phyloP scores from a whole-genome alignment of 768 basidiomycete genomes.

The Mrakia gelida region DNA sequence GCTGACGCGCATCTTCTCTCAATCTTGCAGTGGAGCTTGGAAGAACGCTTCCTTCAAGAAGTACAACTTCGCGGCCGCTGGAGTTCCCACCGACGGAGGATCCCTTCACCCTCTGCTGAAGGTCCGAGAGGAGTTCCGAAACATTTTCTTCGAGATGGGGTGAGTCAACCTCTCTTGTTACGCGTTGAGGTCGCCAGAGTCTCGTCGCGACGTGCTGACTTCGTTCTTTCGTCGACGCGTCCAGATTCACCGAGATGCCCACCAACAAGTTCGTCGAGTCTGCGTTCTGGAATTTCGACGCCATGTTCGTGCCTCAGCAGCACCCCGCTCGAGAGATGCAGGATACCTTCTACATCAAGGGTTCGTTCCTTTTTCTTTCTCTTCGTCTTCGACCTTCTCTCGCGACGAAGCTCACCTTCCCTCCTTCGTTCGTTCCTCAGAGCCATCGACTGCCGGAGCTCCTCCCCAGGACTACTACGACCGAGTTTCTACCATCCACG shows the following conservation, averaged over 20 bases:
- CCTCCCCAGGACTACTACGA: slow-evolving; percentile 81
- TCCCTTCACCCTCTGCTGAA: slow-evolving; percentile 94
- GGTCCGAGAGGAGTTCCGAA: slow-evolving; percentile 93
- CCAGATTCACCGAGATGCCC: slow-evolving; percentile 96
- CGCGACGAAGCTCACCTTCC: background rate
- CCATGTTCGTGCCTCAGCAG: slow-evolving; percentile 96
- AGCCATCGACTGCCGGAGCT: slow-evolving; percentile 68
- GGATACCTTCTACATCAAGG: slow-evolving; percentile 97
- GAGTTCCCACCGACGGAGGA: slow-evolving; percentile 80
- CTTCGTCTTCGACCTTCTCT: background rate
- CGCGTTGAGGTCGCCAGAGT: too few species aligned
- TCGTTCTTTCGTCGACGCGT: background rate
- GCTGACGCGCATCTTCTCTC: slow-evolving; percentile 1
- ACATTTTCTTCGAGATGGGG: slow-evolving; percentile 99
- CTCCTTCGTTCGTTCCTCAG: slow-evolving; percentile 46
- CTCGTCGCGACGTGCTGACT: too few species aligned
- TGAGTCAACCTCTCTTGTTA: slow-evolving; percentile 49
- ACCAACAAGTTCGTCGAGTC: slow-evolving; percentile 94
- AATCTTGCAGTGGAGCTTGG: slow-evolving; percentile 74
- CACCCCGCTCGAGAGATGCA: slow-evolving; percentile 97
- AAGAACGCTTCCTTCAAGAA: slow-evolving; percentile 91
- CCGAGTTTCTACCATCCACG: slow-evolving; percentile 74
- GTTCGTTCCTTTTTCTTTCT: slow-evolving; percentile 45
- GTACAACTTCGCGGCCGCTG: slow-evolving; percentile 98
- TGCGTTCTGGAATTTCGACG: slow-evolving; percentile 99